These are phyloP conservation scores for Alternaria triticina DNA, from an alignment of 2,329 filamentous ascomycete species.

Conservation along the genomic window DNA sequence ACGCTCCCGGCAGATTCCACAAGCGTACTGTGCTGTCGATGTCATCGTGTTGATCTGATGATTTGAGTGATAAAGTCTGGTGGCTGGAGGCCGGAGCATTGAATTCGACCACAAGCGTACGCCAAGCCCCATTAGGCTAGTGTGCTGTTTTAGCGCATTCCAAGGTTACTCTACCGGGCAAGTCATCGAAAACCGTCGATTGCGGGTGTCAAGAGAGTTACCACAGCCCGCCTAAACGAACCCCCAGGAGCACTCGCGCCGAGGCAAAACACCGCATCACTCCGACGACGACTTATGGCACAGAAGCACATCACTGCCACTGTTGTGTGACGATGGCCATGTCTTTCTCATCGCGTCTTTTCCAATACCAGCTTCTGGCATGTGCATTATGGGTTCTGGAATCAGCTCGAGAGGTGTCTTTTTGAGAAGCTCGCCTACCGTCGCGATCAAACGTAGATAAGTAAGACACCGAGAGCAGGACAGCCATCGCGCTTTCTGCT, in stretches of 20 bases:
- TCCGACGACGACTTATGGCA: not conserved
- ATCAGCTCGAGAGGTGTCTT: too few relatives aligned
- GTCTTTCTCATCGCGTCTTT: too few relatives aligned
- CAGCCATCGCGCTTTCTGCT: too few relatives aligned
- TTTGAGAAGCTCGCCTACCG: too few relatives aligned
- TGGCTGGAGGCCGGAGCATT: not conserved
- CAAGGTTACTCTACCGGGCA: too few relatives aligned
- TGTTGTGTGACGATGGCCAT: too few relatives aligned
- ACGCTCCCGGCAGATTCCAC: not conserved
- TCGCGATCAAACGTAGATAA: too few relatives aligned
- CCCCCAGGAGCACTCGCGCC: not conserved
- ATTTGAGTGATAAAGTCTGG: not conserved
- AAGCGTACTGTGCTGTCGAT: not conserved
- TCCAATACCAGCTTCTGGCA: too few relatives aligned
- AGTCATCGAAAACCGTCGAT: not conserved
- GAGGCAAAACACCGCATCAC: not conserved
- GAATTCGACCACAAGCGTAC: fast-evolving
- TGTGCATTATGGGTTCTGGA: too few relatives aligned
- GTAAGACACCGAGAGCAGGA: too few relatives aligned
- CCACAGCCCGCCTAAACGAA: not conserved
- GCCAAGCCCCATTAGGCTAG: not conserved
- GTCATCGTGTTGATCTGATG: not conserved
- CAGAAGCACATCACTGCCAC: not conserved
- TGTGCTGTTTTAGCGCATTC: not conserved
- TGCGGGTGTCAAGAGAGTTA: not conserved